phyloP scores from a whole-genome alignment of 1,139 yeast genomes.

The Yamadazyma membranifaciens region DNA sequence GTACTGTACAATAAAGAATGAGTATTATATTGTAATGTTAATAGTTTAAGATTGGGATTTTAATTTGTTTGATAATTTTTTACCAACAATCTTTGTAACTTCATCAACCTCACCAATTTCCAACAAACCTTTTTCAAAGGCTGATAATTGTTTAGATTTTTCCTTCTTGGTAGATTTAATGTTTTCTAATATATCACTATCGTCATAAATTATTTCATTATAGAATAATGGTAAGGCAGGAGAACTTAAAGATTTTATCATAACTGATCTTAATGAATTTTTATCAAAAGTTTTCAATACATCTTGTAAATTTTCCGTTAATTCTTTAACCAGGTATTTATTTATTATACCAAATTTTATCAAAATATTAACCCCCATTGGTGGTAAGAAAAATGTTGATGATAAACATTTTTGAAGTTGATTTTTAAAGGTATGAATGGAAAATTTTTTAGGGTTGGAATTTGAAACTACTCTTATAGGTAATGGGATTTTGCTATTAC shows the following conservation, averaged over 20 bases:
- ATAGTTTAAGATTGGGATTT: constrained; percentile 5
- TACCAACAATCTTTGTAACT: constrained; percentile 46
- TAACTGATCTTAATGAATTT: constrained; percentile 52
- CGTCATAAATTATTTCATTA: constrained; percentile 55
- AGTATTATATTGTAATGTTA: too few relatives aligned
- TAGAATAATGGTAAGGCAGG: constrained; percentile 85
- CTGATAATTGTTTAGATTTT: constrained; percentile 43
- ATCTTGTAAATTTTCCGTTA: constrained; percentile 55
- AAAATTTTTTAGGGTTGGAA: constrained; percentile 40
- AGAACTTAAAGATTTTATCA: constrained; percentile 67
- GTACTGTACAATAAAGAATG: constrained; percentile 1
- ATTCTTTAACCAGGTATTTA: constrained; percentile 27
- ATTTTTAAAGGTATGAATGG: constrained; percentile 54
- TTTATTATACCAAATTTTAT: constrained; percentile 66
- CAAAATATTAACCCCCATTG: constrained; percentile 70
- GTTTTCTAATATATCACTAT: constrained; percentile 26
- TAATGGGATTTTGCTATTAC: constrained; percentile 64
- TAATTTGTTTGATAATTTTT: constrained; percentile 26
- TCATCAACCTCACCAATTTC: constrained; percentile 80
- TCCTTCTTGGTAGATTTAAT: constrained; percentile 23
- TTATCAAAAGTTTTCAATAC: constrained; percentile 51
- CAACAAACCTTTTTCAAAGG: constrained; percentile 73
- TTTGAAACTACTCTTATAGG: constrained; percentile 55
- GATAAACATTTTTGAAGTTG: constrained; percentile 58
- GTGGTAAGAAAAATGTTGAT: constrained; percentile 64